Conservation (phyloP, 2,329 filamentous ascomycete genomes). For the Colletotrichum agaves region DNA sequence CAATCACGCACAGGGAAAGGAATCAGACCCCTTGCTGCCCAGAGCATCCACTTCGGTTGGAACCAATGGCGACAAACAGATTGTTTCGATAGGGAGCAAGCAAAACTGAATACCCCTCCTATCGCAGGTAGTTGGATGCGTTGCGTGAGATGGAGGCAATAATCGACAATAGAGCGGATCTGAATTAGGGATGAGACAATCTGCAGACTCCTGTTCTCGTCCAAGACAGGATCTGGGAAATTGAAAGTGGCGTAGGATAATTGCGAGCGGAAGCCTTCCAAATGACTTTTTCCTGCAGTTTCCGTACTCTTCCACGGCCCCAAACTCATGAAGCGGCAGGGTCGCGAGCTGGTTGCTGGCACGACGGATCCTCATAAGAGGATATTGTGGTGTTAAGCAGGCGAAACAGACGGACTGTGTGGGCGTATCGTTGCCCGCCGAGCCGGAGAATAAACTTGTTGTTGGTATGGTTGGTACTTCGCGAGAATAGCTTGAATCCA, state of each 20-base stretch:
- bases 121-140: constrained; percentile 14
- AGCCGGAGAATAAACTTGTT: constrained; percentile 19
- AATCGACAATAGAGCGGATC: constrained; percentile 8
- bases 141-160: constrained; percentile 18
- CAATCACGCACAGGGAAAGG: constrained; percentile 39
- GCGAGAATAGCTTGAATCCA: constrained; percentile 9
- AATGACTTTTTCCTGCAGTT: constrained; percentile 24
- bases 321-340: not conserved
- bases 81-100: not conserved
- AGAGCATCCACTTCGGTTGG: constrained; percentile 22
- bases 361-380: not conserved
- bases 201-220: constrained; percentile 16
- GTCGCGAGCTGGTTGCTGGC: constrained; percentile 3
- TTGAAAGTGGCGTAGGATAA: constrained; percentile 13
- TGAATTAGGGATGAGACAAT: constrained; percentile 16
- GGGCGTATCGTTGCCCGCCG: constrained; percentile 18
- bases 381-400: constrained; percentile 21
- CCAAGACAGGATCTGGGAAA: constrained; percentile 9
- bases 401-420: not conserved
- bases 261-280: constrained; percentile 32
- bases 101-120: not conserved
- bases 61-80: constrained; percentile 16
- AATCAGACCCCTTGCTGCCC: constrained; percentile 34
- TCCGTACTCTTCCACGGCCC: not conserved
- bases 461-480: constrained; percentile 19